phyloP scores from a whole-genome alignment of 495 filamentous ascomycete genomes.

The Neurospora sp. region DNA sequence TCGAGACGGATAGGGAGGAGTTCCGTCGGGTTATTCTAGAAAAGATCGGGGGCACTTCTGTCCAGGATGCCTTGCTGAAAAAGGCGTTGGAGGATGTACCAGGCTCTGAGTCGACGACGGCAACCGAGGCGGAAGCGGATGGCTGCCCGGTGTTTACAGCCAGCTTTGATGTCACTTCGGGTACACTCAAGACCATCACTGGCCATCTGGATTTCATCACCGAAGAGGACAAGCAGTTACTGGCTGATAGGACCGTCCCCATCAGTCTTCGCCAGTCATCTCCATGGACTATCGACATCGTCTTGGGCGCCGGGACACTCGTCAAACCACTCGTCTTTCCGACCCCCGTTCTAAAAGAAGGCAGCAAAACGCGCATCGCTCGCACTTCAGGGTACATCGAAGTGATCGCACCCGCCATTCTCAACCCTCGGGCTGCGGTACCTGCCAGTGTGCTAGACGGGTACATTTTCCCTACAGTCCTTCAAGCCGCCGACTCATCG shows the following conservation, averaged over 20 bases:
- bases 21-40: not conserved
- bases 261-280: slow-evolving; percentile 21
- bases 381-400: slow-evolving; percentile 39
- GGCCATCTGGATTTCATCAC: slow-evolving; percentile 20
- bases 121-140: not conserved
- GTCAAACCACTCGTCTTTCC: slow-evolving; percentile 28
- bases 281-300: slow-evolving; percentile 24
- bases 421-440: not conserved
- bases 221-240: slow-evolving; percentile 14
- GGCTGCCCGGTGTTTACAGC: slow-evolving; percentile 1
- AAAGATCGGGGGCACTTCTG: not conserved
- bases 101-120: not conserved
- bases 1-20: not conserved
- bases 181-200: slow-evolving; percentile 13
- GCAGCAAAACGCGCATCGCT: slow-evolving; percentile 31
- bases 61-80: not conserved
- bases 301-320: slow-evolving; percentile 8
- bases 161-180: not conserved
- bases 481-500: not conserved
- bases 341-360: slow-evolving; percentile 26
- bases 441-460: slow-evolving; percentile 10
- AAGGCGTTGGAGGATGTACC: not conserved
- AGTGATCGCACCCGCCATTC: slow-evolving; percentile 19
- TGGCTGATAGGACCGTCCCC: slow-evolving; percentile 16
- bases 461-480: slow-evolving; percentile 22